Evolutionary conservation across 164 flowering plant genomes (phyloP).

Genomic region (Hamamelis virginiana): DNA sequence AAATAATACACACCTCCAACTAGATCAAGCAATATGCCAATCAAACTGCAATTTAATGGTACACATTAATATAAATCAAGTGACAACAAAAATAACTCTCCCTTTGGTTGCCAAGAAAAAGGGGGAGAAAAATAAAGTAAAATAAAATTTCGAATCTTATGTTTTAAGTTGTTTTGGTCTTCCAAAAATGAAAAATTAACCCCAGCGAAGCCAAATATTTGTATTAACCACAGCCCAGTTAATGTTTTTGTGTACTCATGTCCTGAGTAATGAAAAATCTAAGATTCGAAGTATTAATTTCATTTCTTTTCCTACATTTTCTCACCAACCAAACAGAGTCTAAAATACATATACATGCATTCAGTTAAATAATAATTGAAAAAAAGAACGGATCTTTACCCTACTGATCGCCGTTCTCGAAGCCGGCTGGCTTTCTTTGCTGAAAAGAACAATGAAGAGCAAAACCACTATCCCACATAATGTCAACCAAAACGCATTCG

Average conservation of each 20-base stretch:
- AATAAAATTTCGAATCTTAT: too few relatives aligned
- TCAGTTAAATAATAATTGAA: neutral
- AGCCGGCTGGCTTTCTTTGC: constrained; percentile 40
- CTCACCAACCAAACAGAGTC: too few relatives aligned
- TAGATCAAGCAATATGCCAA: neutral
- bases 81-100: neutral
- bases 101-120: neutral
- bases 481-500: constrained; percentile 56
- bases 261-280: too few relatives aligned
- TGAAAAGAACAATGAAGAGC: constrained; percentile 46
- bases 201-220: too few relatives aligned
- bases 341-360: too few relatives aligned
- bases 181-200: neutral
- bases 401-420: constrained; percentile 33
- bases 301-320: too few relatives aligned
- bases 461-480: constrained; percentile 42
- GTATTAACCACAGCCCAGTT: neutral
- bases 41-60: neutral
- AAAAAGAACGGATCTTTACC: constrained; percentile 29
- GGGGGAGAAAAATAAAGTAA: neutral
- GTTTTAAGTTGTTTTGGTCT: too few relatives aligned
- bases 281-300: too few relatives aligned
- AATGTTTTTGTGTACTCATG: too few relatives aligned
- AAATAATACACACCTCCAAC: neutral
- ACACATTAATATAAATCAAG: neutral